A percentile compares a stretch with the other conserved stretches of the same genome.
Evolutionary conservation across 1,284 basidiomycete genomes (phyloP).

Genomic region (Fomitiporia mediterranea): DNA sequence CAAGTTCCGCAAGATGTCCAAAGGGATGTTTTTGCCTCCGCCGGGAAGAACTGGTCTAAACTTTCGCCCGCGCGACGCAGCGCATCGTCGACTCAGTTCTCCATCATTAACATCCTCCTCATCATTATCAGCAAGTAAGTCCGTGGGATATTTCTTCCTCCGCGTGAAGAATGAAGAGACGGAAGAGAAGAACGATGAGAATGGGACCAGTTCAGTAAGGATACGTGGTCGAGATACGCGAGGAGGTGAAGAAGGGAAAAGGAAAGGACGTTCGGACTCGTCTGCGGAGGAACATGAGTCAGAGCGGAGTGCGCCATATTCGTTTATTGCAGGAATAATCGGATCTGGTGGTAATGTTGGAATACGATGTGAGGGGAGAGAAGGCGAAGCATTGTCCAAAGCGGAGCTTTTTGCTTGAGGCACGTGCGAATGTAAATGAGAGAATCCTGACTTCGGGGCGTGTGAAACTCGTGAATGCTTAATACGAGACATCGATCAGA

Average conservation of each 20-base stretch:
- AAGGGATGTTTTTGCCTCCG: slow-evolving; percentile 42
- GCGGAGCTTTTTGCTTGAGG: not conserved
- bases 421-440: not conserved
- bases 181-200: slow-evolving; percentile 2
- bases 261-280: slow-evolving; percentile 18
- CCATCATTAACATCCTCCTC: not conserved
- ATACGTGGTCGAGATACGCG: not conserved
- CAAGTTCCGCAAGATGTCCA: slow-evolving; percentile 49
- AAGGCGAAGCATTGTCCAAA: not conserved
- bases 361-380: not conserved
- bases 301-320: slow-evolving; percentile 46
- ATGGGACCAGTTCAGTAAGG: slow-evolving; percentile 6
- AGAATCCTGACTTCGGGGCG: slow-evolving; percentile 5
- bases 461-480: not conserved
- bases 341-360: slow-evolving; percentile 23
- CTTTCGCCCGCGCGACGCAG: slow-evolving; percentile 24
- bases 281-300: slow-evolving; percentile 12
- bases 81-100: not conserved
- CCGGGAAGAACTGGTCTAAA: slow-evolving; percentile 37
- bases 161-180: not conserved
- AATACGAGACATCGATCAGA: slow-evolving; percentile 16
- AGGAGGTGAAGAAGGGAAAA: slow-evolving; percentile 18
- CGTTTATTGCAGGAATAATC: slow-evolving; percentile 42
- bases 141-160: not conserved
- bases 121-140: not conserved